Conservation (phyloP, 345 rosid species). For the Corchorus olitorius region DNA sequence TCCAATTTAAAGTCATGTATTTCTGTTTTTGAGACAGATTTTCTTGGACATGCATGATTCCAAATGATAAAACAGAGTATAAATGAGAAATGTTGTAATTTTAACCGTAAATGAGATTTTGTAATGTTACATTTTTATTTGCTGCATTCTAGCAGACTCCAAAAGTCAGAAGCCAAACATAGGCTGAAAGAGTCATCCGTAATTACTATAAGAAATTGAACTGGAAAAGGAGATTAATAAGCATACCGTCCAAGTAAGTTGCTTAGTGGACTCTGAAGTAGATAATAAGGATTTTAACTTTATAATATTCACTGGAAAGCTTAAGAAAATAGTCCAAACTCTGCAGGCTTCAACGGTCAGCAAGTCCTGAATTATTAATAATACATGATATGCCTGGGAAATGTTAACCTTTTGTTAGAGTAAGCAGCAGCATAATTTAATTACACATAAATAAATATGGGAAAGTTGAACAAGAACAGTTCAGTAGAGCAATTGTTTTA, state of each 20-base stretch:
- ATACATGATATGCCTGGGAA: background rate
- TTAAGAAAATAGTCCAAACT: background rate
- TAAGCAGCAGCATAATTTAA: background rate
- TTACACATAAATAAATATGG: background rate
- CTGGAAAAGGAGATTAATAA: background rate
- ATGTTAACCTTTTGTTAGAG: background rate
- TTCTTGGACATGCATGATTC: no score
- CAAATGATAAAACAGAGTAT: no score
- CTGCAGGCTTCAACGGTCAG: background rate
- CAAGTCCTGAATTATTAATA: background rate
- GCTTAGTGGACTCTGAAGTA: background rate
- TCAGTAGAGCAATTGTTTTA: background rate
- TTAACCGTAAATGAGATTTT: no score
- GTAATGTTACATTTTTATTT: no score
- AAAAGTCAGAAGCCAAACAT: no score
- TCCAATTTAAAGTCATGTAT: no score
- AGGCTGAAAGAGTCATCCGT: no score
- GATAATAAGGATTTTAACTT: background rate
- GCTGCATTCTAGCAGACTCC: no score
- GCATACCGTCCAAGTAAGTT: background rate
- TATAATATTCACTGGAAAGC: background rate
- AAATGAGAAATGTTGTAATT: no score
- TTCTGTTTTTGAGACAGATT: no score
- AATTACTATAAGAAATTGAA: background rate
- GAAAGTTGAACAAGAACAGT: slow-evolving; percentile 1